phyloP scores from a whole-genome alignment of 1,139 yeast genomes.

The Geotrichum histeridarum region DNA sequence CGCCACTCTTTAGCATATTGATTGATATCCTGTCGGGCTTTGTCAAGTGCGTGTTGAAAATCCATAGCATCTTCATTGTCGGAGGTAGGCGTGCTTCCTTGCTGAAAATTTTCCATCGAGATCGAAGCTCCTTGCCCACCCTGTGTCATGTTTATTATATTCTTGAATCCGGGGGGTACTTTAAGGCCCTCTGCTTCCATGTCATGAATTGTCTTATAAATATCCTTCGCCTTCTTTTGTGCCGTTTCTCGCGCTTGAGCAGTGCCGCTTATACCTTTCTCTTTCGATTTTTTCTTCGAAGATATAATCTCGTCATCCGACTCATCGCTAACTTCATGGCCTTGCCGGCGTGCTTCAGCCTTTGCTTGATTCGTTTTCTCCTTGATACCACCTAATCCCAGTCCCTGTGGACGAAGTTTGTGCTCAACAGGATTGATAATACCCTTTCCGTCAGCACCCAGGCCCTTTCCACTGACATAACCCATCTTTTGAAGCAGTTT shows the following conservation, averaged over 20 bases:
- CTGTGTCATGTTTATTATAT: slow-evolving; percentile 34
- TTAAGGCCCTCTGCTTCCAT: slow-evolving; percentile 38
- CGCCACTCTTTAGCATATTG: slow-evolving; percentile 31
- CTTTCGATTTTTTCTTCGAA: slow-evolving; percentile 22
- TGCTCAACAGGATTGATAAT: slow-evolving; percentile 75
- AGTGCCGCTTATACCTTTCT: slow-evolving; percentile 11
- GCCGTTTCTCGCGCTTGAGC: slow-evolving; percentile 22
- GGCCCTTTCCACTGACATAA: slow-evolving; percentile 72
- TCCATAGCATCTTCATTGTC: slow-evolving; percentile 11
- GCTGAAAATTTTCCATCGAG: slow-evolving; percentile 6
- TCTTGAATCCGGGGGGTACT: slow-evolving; percentile 38
- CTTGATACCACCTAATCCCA: slow-evolving; percentile 62
- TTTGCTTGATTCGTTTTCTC: slow-evolving; percentile 36
- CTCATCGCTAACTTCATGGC: slow-evolving; percentile 24
- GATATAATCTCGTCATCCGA: slow-evolving; percentile 19
- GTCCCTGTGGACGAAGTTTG: slow-evolving; percentile 53
- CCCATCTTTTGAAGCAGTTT: slow-evolving; percentile 79
- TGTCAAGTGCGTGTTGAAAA: slow-evolving; percentile 22
- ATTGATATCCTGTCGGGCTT: slow-evolving; percentile 31
- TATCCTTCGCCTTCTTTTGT: slow-evolving; percentile 24
- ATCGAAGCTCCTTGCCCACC: slow-evolving; percentile 7
- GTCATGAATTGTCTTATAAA: slow-evolving; percentile 41
- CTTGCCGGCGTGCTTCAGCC: slow-evolving; percentile 26
- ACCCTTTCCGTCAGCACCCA: slow-evolving; percentile 69
- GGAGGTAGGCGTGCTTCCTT: neutral